Conservation (phyloP, 1,284 basidiomycete genomes). For the Caloboletus firmus region DNA sequence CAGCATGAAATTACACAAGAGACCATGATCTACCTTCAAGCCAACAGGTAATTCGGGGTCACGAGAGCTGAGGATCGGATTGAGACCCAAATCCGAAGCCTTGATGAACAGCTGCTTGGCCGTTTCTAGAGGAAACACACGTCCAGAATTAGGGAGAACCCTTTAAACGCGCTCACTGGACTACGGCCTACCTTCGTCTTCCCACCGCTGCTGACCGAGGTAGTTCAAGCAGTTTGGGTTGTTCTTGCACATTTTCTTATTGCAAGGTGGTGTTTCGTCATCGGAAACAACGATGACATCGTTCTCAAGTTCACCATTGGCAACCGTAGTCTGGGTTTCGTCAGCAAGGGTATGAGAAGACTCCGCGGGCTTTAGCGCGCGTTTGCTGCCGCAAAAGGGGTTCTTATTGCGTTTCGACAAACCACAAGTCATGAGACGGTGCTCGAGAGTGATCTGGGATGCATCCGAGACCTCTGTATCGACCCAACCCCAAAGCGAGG, state of each 20-base stretch:
- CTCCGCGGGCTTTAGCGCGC: constrained; percentile 31
- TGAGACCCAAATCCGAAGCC: constrained; percentile 48
- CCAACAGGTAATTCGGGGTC: constrained; percentile 70
- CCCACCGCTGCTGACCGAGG: constrained; percentile 78
- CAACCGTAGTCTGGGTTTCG: constrained; percentile 7
- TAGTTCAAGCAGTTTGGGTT: constrained; percentile 86
- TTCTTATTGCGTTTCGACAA: constrained; percentile 51
- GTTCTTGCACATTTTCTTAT: constrained; percentile 60
- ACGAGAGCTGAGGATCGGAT: constrained; percentile 53
- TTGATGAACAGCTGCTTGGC: constrained; percentile 55
- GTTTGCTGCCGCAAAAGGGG: constrained; percentile 58
- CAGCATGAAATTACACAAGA: background rate
- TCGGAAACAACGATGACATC: constrained; percentile 72
- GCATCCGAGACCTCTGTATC: constrained; percentile 57
- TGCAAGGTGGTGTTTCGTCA: constrained; percentile 59
- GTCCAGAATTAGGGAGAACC: constrained; percentile 5
- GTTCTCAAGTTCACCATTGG: constrained; percentile 47
- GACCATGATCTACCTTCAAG: constrained; percentile 54
- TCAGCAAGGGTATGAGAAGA: constrained; percentile 3
- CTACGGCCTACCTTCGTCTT: constrained; percentile 52
- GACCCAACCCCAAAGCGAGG: constrained; percentile 76
- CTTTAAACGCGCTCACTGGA: constrained; percentile 19
- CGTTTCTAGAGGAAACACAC: constrained; percentile 42
- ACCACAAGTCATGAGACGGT: constrained; percentile 66
- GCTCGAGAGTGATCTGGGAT: constrained; percentile 61